These are phyloP conservation scores for Euphorbia celastroides DNA, from an alignment of 441 rosid species.

Conservation along the genomic window DNA sequence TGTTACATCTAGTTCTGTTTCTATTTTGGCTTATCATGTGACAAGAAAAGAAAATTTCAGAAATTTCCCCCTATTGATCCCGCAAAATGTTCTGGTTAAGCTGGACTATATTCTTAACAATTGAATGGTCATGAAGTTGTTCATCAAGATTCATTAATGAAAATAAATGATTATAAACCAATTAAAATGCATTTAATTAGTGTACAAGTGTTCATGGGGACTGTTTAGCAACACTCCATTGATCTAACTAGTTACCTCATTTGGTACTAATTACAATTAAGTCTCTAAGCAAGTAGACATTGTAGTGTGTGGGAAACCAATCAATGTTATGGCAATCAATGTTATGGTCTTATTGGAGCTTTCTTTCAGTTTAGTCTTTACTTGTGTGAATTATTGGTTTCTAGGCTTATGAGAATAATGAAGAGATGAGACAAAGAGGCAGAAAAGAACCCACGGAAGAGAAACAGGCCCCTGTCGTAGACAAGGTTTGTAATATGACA, in stretches of 20 bases:
- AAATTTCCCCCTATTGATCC: not conserved
- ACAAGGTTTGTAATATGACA: constrained; percentile 52
- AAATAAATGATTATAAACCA: not conserved
- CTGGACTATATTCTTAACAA: not conserved
- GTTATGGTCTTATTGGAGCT: not conserved
- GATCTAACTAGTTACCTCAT: not conserved
- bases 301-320: not conserved
- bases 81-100: not conserved
- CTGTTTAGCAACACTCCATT: not conserved
- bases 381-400: constrained; percentile 9
- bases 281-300: not conserved
- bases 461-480: constrained; percentile 48
- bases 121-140: not conserved
- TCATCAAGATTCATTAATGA: not conserved
- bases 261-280: not conserved
- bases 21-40: not conserved
- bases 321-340: not conserved
- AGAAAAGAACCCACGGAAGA: constrained; percentile 66
- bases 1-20: not conserved
- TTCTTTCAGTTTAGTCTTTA: not conserved
- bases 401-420: constrained; percentile 73
- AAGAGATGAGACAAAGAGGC: constrained; percentile 62
- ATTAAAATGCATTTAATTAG: not conserved
- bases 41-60: not conserved
- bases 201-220: not conserved